Percentiles rank a stretch among this genome's conserved stretches.
phyloP scores from a whole-genome alignment of 805 yeast genomes.

The Clavispora fructus region DNA sequence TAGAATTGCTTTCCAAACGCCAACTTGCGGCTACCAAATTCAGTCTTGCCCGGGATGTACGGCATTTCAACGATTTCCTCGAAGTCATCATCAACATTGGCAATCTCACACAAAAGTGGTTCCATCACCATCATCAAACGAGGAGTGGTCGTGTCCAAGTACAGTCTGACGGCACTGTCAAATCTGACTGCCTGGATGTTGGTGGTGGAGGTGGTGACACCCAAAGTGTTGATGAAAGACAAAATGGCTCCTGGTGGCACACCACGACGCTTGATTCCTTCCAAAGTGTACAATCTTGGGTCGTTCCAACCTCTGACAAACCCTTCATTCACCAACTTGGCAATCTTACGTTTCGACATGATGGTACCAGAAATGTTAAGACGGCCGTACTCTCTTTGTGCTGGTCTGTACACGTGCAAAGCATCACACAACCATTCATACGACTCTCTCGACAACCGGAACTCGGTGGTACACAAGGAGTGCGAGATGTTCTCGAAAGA shows the following conservation, averaged over 20 bases:
- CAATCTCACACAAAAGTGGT: conserved; percentile 79
- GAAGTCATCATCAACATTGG: conserved; percentile 71
- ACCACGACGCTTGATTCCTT: conserved; percentile 94
- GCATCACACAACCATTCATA: conserved; percentile 98
- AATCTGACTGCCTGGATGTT: conserved; percentile 87
- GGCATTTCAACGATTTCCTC: conserved; percentile 73
- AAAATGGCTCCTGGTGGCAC: conserved; percentile 98
- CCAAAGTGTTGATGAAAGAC: conserved; percentile 87
- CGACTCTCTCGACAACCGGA: conserved; percentile 84
- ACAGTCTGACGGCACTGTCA: conserved; percentile 83
- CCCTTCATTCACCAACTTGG: conserved; percentile 76
- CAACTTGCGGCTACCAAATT: conserved; percentile 56
- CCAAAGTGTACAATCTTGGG: conserved; percentile 92
- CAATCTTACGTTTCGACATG: conserved; percentile 92
- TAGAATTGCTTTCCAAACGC: conserved; percentile 73
- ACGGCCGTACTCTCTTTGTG: conserved; percentile 98
- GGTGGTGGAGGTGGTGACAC: conserved; percentile 91
- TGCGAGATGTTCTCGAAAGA: conserved; percentile 94
- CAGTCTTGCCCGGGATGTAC: conserved; percentile 73
- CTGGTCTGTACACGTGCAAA: conserved; percentile 92
- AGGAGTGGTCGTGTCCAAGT: conserved; percentile 86
- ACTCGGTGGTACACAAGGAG: conserved; percentile 94
- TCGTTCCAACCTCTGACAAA: conserved; percentile 97
- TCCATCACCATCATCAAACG: conserved; percentile 89
- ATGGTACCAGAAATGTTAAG: conserved; percentile 91